Evolutionary conservation across 2,329 filamentous ascomycete species (phyloP), one percentile per base, ranked within the genome.

Genomic region (Ophiostoma montium): DNA sequence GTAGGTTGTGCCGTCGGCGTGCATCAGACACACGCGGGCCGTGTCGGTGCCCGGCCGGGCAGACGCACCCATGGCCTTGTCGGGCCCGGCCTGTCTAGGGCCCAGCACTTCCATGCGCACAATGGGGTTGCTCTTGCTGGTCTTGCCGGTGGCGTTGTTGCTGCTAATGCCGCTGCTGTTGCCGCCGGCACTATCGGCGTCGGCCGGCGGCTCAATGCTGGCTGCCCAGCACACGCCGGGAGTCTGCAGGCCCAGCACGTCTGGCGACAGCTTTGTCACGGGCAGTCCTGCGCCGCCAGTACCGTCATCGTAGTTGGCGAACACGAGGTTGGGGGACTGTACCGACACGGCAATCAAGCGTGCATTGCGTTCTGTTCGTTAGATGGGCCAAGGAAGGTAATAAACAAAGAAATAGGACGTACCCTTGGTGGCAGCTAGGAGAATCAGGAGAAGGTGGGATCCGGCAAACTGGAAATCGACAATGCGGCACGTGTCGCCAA

Each of bases 391-490:
- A 3, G n/a, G 12, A 27, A 7, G 11, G 23, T 13, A 5, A 3
- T 21, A 11, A 5, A 10, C 5, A 33, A 31, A 6, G 47, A 30
- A 10, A 35, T 8, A 23, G 13, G 2, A 41, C 45, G 0, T 15
- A 55, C 41, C 36, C 19, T 42, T 16, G 3, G 43, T 32, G 62
- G 72, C 75, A 2, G 60, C 58, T 63, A 72, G 75, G 2, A 88
- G 70, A 1, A 85, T 56, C 48, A 87, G 68, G 2, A 88, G 60
- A 0, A 66, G 70, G 12, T 70, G 63, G 49, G 83, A 76, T 56
- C 82, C 71, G 39, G 85, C 70, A 57, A 88, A 86, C 58, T 82
- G 80, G 13, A 83, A 62, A 59, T 87, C 81, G 18, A 77, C 61
- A 15, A 81, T 63, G n/a, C 61, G 64, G 11, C 64, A 65, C 11